Evolutionary conservation across 1,139 yeast genomes (phyloP).

Genomic region (Yamadazyma epiphylla): DNA sequence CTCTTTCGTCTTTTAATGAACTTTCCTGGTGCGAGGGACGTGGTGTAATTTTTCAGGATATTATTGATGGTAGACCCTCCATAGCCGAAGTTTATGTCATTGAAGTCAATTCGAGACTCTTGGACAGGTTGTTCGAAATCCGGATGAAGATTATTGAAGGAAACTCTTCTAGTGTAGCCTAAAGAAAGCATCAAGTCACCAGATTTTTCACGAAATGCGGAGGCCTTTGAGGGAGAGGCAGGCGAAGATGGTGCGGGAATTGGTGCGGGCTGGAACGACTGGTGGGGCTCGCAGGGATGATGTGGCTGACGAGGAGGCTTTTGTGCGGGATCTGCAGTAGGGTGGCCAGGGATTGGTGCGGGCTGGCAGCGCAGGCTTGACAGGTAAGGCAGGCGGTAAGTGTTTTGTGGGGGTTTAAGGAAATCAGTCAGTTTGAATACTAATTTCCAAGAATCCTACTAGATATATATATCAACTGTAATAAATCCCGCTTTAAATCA

Average conservation of each 20-base stretch:
- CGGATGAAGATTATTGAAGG: conserved; percentile 41
- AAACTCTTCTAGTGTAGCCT: conserved; percentile 31
- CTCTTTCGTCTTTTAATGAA: conserved; percentile 1
- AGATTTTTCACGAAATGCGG: too few relatives aligned
- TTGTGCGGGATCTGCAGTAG: too few relatives aligned
- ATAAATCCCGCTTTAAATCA: too few relatives aligned
- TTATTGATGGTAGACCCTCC: conserved; percentile 12
- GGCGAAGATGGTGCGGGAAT: neutral
- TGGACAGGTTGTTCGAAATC: conserved; percentile 29
- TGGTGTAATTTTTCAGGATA: conserved; percentile 8
- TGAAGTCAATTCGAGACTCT: conserved; percentile 16
- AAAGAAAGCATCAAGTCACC: neutral
- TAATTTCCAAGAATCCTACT: too few relatives aligned
- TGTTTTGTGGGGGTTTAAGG: too few relatives aligned
- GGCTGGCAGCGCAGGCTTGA: too few relatives aligned
- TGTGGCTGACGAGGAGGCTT: too few relatives aligned
- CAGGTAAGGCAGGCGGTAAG: too few relatives aligned
- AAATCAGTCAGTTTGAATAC: too few relatives aligned
- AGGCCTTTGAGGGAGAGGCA: neutral
- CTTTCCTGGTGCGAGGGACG: conserved; percentile 1
- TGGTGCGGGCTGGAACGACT: neutral
- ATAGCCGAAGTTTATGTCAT: conserved; percentile 16
- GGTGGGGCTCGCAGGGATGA: neutral
- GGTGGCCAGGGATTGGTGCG: too few relatives aligned
- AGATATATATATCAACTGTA: too few relatives aligned